Base-by-base conservation (phyloP, 1,139 yeast species). In the Kodamaea anthophila region DNA sequence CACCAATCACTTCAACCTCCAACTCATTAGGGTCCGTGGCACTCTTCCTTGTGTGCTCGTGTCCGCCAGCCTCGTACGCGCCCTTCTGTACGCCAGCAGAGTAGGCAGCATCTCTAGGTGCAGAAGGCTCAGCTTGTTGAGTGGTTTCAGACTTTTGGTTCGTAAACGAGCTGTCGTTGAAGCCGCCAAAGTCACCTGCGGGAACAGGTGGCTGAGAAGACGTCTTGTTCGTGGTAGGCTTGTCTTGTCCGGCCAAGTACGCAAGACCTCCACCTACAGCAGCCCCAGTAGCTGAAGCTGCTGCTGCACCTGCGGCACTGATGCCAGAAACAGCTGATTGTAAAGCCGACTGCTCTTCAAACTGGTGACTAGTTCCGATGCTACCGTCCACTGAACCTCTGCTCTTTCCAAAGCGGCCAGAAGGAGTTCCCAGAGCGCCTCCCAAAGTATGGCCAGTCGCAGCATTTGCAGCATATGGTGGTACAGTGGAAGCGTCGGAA, bases 1-100 rank as follows among this genome's bases (percentile, higher is more conserved):
- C 55, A 18, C 68, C 68, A 38, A 61, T 51, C 9, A 62, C 68
- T 40, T 61, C 67, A 21, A 62, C 62, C 15, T 55, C 49, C 18
- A 58, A 44, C 14, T 46, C 27, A n/a, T 13, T 23, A n/a, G n/a
- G n/a, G n/a, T n/a, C n/a, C n/a, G 22, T 5, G 10, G 6, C 10
- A 20, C n/a, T 20, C 6, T n/a, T 18, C 5, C 11, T 13, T 4
- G n/a, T 13, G 14, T 14, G n/a, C 10, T 15, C n/a, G 13, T 23
- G 9, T 5, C 16, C 13, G 10, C 26, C 26, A 23, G 26, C 11
- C 5, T 23, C 26, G 16, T 23, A 23, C 4, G 26, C 26, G 6
- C 13, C 26, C 18, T 23, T 15, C 11, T 24, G 21, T 4, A 18
- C 6, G 5, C 27, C 27, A 21, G 23, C 23, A 10, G 13, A 5